Evolutionary conservation across 2,329 filamentous ascomycete genomes (phyloP).

Genomic region (Fusarium stilboides): DNA sequence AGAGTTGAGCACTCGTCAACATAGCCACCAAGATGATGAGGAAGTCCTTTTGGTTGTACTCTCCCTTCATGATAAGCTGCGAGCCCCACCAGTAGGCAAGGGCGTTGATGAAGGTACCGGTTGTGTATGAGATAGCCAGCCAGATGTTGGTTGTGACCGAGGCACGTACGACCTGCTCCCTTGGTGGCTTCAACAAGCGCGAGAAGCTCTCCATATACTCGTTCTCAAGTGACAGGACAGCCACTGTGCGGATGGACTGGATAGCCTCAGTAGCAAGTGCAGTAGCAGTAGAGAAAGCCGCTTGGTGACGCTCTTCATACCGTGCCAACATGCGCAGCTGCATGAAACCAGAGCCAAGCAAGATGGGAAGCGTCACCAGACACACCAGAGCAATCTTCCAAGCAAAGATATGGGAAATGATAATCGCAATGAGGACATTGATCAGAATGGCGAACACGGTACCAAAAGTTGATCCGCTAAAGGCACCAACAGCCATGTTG

Average conservation of each 20-base stretch:
- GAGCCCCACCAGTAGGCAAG: constrained; percentile 87
- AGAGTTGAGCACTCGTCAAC: constrained; percentile 79
- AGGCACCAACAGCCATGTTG: constrained; percentile 73
- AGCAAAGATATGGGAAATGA: constrained; percentile 78
- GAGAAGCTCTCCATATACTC: constrained; percentile 68
- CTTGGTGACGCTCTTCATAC: constrained; percentile 75
- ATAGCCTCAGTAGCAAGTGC: constrained; percentile 41
- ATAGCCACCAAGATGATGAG: constrained; percentile 81
- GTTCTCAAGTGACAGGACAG: constrained; percentile 64
- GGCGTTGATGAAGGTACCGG: constrained; percentile 78
- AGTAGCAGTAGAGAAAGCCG: constrained; percentile 67
- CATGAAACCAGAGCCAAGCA: constrained; percentile 78
- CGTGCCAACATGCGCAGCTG: constrained; percentile 73
- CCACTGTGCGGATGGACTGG: constrained; percentile 36
- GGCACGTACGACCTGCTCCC: constrained; percentile 67
- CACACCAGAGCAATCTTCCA: constrained; percentile 84
- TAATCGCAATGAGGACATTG: constrained; percentile 77
- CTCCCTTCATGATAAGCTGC: constrained; percentile 76
- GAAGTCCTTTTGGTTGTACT: constrained; percentile 76
- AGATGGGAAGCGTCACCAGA: constrained; percentile 75
- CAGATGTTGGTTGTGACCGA: constrained; percentile 69
- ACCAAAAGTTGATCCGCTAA: constrained; percentile 79
- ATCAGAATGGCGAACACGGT: constrained; percentile 76
- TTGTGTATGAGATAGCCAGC: constrained; percentile 71
- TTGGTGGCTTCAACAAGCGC: constrained; percentile 63